A percentile compares a stretch with the other conserved stretches of the same genome.
These are phyloP conservation scores for Chloris gayana DNA, from an alignment of 176 grass and related monocot species.

Conservation along the genomic window DNA sequence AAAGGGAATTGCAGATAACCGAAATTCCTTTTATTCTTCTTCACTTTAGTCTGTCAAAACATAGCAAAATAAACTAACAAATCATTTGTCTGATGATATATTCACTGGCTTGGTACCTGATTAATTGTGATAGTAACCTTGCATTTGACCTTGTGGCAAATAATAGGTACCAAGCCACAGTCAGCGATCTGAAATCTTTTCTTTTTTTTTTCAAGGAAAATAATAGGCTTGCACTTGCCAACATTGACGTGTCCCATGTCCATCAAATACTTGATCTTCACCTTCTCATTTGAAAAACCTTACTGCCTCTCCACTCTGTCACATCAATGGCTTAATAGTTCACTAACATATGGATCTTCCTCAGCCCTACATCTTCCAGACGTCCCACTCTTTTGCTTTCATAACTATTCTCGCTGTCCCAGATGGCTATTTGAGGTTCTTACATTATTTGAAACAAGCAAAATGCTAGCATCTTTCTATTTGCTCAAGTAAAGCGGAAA, in stretches of 20 bases:
- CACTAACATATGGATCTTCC: background rate
- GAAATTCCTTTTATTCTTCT: background rate
- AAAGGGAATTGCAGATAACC: background rate
- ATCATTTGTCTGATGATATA: conserved; percentile 18
- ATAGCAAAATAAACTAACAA: conserved; percentile 4
- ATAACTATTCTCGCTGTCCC: background rate
- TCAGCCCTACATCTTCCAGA: background rate
- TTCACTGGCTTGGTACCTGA: background rate
- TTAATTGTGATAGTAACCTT: background rate
- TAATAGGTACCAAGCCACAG: conserved; percentile 5
- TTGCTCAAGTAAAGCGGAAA: background rate
- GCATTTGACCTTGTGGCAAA: conserved; percentile 22
- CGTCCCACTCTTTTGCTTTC: background rate
- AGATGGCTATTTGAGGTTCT: background rate
- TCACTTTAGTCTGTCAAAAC: background rate
- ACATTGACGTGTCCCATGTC: background rate
- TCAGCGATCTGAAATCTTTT: background rate
- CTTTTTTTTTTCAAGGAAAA: conserved; percentile 10
- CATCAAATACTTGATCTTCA: conserved; percentile 16
- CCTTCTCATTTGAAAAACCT: background rate
- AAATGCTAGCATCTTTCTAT: conserved; percentile 4
- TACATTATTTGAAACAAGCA: background rate
- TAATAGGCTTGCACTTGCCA: background rate
- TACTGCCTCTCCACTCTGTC: conserved; percentile 13
- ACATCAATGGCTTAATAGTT: background rate